Evolutionary conservation across 768 basidiomycete species (phyloP), one percentile per base, ranked within the genome.

Genomic region (Guyanaporus albipodus): DNA sequence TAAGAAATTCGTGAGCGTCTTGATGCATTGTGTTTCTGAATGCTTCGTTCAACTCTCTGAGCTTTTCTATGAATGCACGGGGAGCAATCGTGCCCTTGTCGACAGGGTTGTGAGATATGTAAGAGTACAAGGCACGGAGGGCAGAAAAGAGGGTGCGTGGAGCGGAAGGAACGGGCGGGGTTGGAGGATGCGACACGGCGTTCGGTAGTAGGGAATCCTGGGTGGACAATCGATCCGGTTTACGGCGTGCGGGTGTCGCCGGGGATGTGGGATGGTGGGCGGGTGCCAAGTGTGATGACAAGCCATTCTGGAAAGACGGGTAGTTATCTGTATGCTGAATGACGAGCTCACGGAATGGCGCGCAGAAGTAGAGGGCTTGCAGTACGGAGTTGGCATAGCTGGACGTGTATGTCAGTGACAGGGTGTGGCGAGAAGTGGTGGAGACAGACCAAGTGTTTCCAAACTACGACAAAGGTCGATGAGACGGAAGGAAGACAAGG

Each of bases 381-480:
- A 99, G 77, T 19, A 99, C 92, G n/a, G 95, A 96, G 69, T 98
- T 99, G 72, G 88, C 93, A 68, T 99, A 99, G 71, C 93, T 93
- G 38, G 26, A 11, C 6, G 49, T 55, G 40, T n/a, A n/a, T 23
- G 57, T 65, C 42, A 62, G 59, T 49, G 35, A 29, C 9, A 35
- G 19, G n/a, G 40, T 4, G 29, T 11, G 44, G 54, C 28, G 44
- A 35, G 42, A 48, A 26, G 17, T 29, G 29, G 35, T 22, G 38
- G 8, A 38, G 39, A 50, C 76, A 58, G 54, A 92, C 92, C 94
- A 98, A 38, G 91, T 98, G 66, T 97, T 98, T 32, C 92, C 93
- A 72, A 95, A 96, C 91, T 95, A 54, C 17, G 42, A 17, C 19
- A 32, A 22, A n/a, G 40, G 8, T 19, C 22, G 50, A 42, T 56